Percentiles rank a stretch among this genome's conserved stretches.
Evolutionary conservation across 1,139 yeast genomes (phyloP).

Genomic region (Zygosaccharomyces sapae): DNA sequence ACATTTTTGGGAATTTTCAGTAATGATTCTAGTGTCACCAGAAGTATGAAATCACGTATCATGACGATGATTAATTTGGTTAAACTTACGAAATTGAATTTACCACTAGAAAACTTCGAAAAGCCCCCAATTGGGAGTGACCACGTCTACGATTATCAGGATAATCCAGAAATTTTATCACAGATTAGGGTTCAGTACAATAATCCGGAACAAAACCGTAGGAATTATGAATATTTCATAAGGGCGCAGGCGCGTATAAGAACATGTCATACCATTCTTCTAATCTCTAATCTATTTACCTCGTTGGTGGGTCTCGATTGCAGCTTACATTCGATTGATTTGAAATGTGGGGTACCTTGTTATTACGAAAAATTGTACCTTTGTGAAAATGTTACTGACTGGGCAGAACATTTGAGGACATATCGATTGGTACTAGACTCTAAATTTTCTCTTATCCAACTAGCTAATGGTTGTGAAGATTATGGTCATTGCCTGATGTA

Average conservation of each 20-base stretch:
- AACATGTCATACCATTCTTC: conserved; percentile 74
- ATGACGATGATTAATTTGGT: conserved; percentile 75
- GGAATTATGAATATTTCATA: conserved; percentile 70
- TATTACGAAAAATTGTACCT: conserved; percentile 66
- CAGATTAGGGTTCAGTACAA: conserved; percentile 33
- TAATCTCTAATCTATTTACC: conserved; percentile 67
- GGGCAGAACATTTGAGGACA: conserved; percentile 46
- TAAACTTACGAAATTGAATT: conserved; percentile 68
- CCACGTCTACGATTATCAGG: conserved; percentile 34
- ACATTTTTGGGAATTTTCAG: conserved; percentile 80
- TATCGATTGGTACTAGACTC: conserved; percentile 43
- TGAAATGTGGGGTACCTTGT: conserved; percentile 70
- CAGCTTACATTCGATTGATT: conserved; percentile 52
- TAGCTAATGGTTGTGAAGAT: conserved; percentile 55
- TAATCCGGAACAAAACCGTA: conserved; percentile 41
- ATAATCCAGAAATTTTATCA: conserved; percentile 37
- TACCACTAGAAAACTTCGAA: conserved; percentile 60
- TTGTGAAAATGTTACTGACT: conserved; percentile 51
- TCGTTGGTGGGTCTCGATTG: conserved; percentile 63
- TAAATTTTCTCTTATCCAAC: conserved; percentile 48
- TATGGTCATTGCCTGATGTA: conserved; percentile 49
- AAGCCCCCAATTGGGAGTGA: conserved; percentile 51
- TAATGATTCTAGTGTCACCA: conserved; percentile 68
- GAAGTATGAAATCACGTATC: conserved; percentile 70
- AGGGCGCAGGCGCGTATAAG: conserved; percentile 80